Conservation (phyloP, 495 filamentous ascomycete genomes). For the Neurospora terricola region DNA sequence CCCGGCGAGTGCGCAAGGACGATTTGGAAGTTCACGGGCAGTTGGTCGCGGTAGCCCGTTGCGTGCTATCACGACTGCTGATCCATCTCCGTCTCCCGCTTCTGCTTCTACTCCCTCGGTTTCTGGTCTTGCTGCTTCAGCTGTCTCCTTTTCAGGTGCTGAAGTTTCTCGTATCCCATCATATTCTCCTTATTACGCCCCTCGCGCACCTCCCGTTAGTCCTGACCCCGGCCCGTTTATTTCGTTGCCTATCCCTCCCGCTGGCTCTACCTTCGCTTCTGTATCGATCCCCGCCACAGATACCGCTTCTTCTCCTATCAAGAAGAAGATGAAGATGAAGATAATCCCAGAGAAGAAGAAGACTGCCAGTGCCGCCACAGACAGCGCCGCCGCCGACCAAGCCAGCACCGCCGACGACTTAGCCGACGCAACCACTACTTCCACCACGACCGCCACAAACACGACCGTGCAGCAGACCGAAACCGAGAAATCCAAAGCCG, state of each 20-base stretch:
- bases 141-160: not conserved
- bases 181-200: not conserved
- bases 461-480: not conserved
- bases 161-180: not conserved
- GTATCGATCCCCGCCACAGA: not conserved
- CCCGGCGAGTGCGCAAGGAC: not conserved
- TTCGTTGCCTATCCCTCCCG: not conserved
- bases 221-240: not conserved
- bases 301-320: not conserved
- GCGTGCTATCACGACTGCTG: not conserved
- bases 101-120: not conserved
- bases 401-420: no score
- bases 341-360: not conserved
- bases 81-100: not conserved
- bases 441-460: not conserved
- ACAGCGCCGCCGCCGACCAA: not conserved
- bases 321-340: not conserved
- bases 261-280: not conserved
- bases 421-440: not conserved
- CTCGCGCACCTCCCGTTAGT: not conserved
- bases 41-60: not conserved
- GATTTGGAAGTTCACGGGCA: not conserved
- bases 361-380: not conserved
- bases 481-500: accelerated
- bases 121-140: not conserved